Percentiles rank a stretch among this genome's conserved stretches.
phyloP scores from a whole-genome alignment of 371 early-diverging fungal genomes.

The Rhizopus microsporus region DNA sequence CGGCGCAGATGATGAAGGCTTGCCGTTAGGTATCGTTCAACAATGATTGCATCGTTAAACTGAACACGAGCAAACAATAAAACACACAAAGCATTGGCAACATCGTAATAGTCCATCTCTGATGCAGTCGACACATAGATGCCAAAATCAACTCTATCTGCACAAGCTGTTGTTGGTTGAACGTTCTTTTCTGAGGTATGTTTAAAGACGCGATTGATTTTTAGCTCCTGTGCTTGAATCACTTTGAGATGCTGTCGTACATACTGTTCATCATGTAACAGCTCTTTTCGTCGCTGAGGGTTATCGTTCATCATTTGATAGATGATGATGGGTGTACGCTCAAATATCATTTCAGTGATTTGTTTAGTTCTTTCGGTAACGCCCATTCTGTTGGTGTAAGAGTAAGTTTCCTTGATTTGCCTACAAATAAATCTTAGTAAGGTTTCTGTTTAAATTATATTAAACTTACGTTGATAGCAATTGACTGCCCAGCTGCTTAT shows the following conservation, averaged over 20 bases:
- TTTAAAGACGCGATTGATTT: constrained; percentile 66
- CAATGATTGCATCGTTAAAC: constrained; percentile 69
- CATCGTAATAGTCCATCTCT: constrained; percentile 81
- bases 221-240: constrained; percentile 56
- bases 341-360: constrained; percentile 70
- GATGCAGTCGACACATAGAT: constrained; percentile 62
- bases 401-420: constrained; percentile 51
- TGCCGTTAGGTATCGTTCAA: constrained; percentile 66
- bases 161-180: constrained; percentile 72
- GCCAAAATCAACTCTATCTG: constrained; percentile 54
- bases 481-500: constrained; percentile 68
- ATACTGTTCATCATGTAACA: constrained; percentile 53
- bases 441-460: not conserved
- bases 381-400: constrained; percentile 51
- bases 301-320: constrained; percentile 72
- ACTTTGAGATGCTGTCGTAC: constrained; percentile 55
- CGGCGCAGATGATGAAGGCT: constrained; percentile 60
- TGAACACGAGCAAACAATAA: constrained; percentile 62
- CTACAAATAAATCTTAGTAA: constrained; percentile 15
- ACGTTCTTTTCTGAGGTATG: constrained; percentile 53
- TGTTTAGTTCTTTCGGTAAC: constrained; percentile 51
- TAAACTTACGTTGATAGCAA: constrained; percentile 66
- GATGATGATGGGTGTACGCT: constrained; percentile 70
- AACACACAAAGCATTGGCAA: constrained; percentile 65
- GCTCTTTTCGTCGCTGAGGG: constrained; percentile 52